phyloP scores from a whole-genome alignment of 139 green algal genomes.

The Coelastrella sp. region DNA sequence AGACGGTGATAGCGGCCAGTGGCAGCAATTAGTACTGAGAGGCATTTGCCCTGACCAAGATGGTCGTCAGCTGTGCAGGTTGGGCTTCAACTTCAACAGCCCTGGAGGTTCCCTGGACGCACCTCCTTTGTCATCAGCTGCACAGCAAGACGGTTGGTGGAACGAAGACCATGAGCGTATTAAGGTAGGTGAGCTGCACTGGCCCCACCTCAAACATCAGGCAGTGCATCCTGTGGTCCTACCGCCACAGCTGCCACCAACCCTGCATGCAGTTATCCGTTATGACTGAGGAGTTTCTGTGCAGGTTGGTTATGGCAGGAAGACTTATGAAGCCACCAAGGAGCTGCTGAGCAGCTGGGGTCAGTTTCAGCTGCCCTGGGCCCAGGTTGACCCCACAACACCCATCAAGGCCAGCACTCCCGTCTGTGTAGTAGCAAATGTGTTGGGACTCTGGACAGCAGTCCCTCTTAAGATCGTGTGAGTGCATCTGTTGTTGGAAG shows the following conservation, averaged over 20 bases:
- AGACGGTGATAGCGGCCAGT: background rate
- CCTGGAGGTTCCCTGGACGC: constrained; percentile 16
- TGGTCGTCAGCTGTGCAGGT: background rate
- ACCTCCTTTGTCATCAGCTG: constrained; percentile 13
- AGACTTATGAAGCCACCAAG: constrained; percentile 50
- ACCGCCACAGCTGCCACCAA: background rate
- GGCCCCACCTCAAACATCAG: too few relatives aligned
- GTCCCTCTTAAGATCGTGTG: constrained; percentile 64
- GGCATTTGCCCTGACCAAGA: background rate
- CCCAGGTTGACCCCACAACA: constrained; percentile 54
- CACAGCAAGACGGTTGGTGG: constrained; percentile 43
- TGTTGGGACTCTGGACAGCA: constrained; percentile 63
- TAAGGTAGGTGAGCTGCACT: constrained; percentile 10
- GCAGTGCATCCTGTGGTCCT: background rate
- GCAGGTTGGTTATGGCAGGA: constrained; percentile 60
- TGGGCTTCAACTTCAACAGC: constrained; percentile 38
- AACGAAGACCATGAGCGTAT: constrained; percentile 43
- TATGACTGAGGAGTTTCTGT: too few relatives aligned
- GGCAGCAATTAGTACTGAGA: background rate
- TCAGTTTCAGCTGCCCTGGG: constrained; percentile 72
- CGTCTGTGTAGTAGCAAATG: constrained; percentile 59
- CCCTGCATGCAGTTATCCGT: background rate
- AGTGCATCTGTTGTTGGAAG: background rate
- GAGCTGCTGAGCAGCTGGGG: constrained; percentile 54
- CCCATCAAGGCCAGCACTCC: constrained; percentile 14